These are phyloP conservation scores for Aureobasidium subglaciale DNA, from an alignment of 2,329 filamentous ascomycete species.

Conservation along the genomic window DNA sequence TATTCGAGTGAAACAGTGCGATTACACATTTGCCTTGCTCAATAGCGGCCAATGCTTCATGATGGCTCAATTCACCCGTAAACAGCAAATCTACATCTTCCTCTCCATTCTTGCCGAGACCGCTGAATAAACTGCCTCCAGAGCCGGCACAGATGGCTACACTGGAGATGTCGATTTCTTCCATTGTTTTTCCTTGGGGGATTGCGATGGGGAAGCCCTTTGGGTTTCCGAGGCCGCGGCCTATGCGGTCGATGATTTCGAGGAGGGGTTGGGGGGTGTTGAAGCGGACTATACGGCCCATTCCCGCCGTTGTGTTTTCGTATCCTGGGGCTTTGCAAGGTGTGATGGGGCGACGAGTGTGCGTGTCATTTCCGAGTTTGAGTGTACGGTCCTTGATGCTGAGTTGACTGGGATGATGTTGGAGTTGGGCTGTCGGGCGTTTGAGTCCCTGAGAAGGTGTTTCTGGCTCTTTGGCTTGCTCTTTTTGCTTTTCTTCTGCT, in stretches of 20 bases:
- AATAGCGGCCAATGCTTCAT: constrained; percentile 79
- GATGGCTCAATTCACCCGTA: constrained; percentile 89
- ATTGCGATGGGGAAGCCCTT: constrained; percentile 58
- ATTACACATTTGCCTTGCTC: constrained; percentile 79
- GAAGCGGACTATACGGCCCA: constrained; percentile 55
- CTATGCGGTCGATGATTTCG: constrained; percentile 56
- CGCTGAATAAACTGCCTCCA: constrained; percentile 68
- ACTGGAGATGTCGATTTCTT: constrained; percentile 53
- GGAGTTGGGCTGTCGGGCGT: constrained; percentile 37
- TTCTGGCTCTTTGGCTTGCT: background rate
- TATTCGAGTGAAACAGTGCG: constrained; percentile 87
- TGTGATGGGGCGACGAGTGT: constrained; percentile 49
- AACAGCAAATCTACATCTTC: constrained; percentile 71
- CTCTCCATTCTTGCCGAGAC: constrained; percentile 36
- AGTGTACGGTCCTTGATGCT: constrained; percentile 28
- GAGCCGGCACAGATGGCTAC: constrained; percentile 88
- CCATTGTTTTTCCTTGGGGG: constrained; percentile 50
- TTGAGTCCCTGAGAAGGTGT: constrained; percentile 30
- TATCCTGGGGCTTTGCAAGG: constrained; percentile 37
- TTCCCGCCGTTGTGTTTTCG: constrained; percentile 46
- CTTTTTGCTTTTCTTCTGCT: constrained; percentile 11
- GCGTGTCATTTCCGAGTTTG: constrained; percentile 36
- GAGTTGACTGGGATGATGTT: constrained; percentile 44
- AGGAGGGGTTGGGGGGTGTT: constrained; percentile 45
- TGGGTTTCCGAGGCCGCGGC: constrained; percentile 57